These are phyloP conservation scores for Pseudoscleropodium purum DNA, from an alignment of 225 moss, liverwort and hornwort species.

Conservation along the genomic window DNA sequence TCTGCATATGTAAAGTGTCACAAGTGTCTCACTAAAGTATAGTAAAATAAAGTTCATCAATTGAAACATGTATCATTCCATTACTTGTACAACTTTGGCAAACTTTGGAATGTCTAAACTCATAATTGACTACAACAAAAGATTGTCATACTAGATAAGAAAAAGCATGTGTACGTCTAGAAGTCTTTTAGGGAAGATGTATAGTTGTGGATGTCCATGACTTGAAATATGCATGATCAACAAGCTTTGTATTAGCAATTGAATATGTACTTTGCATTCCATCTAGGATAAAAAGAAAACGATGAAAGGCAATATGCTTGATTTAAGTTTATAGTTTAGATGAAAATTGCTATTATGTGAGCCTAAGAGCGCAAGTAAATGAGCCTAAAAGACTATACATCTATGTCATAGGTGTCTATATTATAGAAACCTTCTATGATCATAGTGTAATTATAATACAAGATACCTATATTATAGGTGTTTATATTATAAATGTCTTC, in stretches of 20 bases:
- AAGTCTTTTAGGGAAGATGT: too few relatives aligned
- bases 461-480: too few relatives aligned
- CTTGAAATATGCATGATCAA: too few relatives aligned
- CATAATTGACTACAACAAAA: not conserved
- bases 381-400: too few relatives aligned
- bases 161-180: not conserved
- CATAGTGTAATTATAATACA: too few relatives aligned
- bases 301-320: not conserved
- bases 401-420: too few relatives aligned
- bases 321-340: too few relatives aligned
- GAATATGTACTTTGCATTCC: not conserved
- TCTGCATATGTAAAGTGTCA: not conserved
- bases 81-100: not conserved
- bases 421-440: too few relatives aligned
- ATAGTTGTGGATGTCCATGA: not conserved
- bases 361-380: too few relatives aligned
- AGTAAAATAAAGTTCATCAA: not conserved
- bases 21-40: not conserved
- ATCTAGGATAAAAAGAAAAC: not conserved
- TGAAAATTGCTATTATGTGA: not conserved
- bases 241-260: not conserved
- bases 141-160: not conserved
- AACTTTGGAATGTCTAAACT: not conserved
- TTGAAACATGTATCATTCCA: not conserved
- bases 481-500: too few relatives aligned